Evolutionary conservation across 2,329 filamentous ascomycete species (phyloP), one percentile per base, ranked within the genome.

Genomic region (Penicillium sp.): DNA sequence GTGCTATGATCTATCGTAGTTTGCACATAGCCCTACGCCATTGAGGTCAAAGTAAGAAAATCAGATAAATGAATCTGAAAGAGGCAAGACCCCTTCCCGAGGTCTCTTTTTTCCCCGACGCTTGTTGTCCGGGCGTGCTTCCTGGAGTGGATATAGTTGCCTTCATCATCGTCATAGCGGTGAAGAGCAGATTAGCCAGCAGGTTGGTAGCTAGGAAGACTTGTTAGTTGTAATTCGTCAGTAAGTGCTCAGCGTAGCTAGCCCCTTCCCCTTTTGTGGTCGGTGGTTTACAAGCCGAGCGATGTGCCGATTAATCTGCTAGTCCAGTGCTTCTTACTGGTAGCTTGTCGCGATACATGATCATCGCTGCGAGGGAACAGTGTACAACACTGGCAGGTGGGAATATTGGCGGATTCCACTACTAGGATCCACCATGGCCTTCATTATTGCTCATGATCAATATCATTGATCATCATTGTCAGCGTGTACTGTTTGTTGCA

Each of bases 401-500:
- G 60, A 60, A 61, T 64, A 56, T 57, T 56, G 53, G 35, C 34
- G 47, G 47, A 64, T 61, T 59, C 63, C 60, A 22, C 22, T 22
- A 61, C 58, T 31, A 52, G 5, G 54, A 60, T 61, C 60, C 50
- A 57, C 57, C 35, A 39, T 11, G 14, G 17, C n/a, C 37, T 28
- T 11, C 11, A 28, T 39, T 39, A 5, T 22, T 31, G 20, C 14
- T 8, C 45, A 14, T 0, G 8, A 12, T 35, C 14, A 15, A 15
- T 45, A 22, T 22, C 11, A 34, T 49, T 14, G 31, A 31, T 31
- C 8, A 31, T 31, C 8, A 31, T 31, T 31, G 7, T 31, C 31
- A 6, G 31, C 31, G 31, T 10, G 31, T 10, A 31, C 31, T 31
- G 31, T 31, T 10, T 31, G 6, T 31, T 28, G 6, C 25, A 1